These are phyloP conservation scores for Lagenaria siceraria DNA, from an alignment of 306 rosid species.

Conservation along the genomic window DNA sequence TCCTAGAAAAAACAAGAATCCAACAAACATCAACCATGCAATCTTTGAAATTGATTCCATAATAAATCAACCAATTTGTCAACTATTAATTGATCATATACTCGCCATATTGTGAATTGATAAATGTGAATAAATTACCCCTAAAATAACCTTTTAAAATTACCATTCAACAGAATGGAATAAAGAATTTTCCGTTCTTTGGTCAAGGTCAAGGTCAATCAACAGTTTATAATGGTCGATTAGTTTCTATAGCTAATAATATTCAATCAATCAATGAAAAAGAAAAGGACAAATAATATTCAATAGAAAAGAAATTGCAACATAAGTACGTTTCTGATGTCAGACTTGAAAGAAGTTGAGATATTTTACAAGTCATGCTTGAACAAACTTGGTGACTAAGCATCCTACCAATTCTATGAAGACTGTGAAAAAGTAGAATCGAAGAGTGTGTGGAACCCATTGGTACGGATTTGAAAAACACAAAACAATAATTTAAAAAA, in stretches of 20 bases:
- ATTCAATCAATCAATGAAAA: background rate
- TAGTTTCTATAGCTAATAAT: background rate
- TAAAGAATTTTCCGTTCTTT: background rate
- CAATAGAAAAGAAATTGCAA: background rate
- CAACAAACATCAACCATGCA: background rate
- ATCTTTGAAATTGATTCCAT: background rate
- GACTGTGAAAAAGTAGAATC: background rate
- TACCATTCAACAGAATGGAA: background rate
- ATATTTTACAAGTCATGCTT: background rate
- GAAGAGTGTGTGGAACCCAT: background rate
- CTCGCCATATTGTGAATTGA: background rate
- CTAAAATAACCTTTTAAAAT: background rate
- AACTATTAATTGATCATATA: background rate
- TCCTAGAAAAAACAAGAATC: background rate
- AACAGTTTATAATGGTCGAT: background rate
- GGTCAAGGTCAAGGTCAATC: background rate
- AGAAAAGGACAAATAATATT: background rate
- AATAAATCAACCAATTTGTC: background rate
- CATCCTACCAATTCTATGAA: background rate
- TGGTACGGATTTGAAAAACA: background rate
- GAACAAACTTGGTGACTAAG: background rate
- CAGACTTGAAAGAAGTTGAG: background rate
- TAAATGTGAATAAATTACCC: background rate
- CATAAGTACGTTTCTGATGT: background rate
- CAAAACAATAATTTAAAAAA: background rate